These are phyloP conservation scores for Aspergillus funiculosus DNA, from an alignment of 495 filamentous ascomycete species.

Conservation along the genomic window DNA sequence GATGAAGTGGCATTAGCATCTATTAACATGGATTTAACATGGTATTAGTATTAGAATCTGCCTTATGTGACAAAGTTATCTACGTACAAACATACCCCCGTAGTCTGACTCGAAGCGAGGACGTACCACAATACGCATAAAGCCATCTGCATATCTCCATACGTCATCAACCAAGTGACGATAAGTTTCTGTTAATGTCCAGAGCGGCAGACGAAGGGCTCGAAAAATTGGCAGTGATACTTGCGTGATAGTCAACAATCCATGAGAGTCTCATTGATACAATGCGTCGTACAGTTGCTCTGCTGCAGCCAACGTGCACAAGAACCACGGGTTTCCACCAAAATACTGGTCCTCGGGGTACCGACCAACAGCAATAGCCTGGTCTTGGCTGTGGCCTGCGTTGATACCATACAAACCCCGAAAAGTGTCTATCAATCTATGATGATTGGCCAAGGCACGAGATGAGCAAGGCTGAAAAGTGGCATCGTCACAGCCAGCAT, in stretches of 20 bases:
- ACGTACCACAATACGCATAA: slow-evolving; percentile 46
- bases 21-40: too few relatives aligned
- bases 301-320: slow-evolving; percentile 57
- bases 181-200: slow-evolving; percentile 49
- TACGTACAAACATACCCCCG: neutral
- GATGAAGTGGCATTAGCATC: slow-evolving; percentile 40
- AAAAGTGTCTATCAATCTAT: slow-evolving; percentile 59
- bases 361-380: slow-evolving; percentile 60
- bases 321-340: slow-evolving; percentile 63
- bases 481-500: slow-evolving; percentile 43
- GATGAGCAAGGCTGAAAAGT: slow-evolving; percentile 59
- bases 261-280: slow-evolving; percentile 51
- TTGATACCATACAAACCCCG: slow-evolving; percentile 54
- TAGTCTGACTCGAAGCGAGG: neutral
- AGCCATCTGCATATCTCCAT: slow-evolving; percentile 60
- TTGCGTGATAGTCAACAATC: slow-evolving; percentile 48
- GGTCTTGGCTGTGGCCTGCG: slow-evolving; percentile 31
- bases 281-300: slow-evolving; percentile 62
- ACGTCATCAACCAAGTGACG: slow-evolving; percentile 48
- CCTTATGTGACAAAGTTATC: too few relatives aligned
- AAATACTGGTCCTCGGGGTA: slow-evolving; percentile 68
- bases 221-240: slow-evolving; percentile 56
- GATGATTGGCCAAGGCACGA: slow-evolving; percentile 58
- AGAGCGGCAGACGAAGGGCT: slow-evolving; percentile 43
- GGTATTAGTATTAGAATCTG: too few relatives aligned